Evolutionary conservation across 441 rosid species (phyloP).

Genomic region (Erodium texanum): DNA sequence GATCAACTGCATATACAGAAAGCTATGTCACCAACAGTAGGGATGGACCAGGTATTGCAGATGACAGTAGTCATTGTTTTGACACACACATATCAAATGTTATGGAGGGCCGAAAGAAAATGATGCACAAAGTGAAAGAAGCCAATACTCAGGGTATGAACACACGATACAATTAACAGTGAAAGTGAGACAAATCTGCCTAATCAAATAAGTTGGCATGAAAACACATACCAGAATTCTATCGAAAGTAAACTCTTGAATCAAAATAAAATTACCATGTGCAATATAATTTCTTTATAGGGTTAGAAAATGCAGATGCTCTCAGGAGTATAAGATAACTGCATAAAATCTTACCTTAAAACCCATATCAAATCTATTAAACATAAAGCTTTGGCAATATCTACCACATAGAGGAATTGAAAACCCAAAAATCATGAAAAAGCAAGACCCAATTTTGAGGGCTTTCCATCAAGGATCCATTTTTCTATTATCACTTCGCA

Average conservation of each 20-base stretch:
- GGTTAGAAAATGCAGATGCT: background rate
- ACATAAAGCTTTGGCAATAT: background rate
- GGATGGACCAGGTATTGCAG: background rate
- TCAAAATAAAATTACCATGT: background rate
- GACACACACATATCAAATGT: background rate
- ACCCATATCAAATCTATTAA: background rate
- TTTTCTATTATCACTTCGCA: background rate
- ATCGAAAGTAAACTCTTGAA: background rate
- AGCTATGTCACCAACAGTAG: background rate
- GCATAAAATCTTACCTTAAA: background rate
- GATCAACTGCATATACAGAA: conserved; percentile 16
- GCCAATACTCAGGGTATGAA: background rate
- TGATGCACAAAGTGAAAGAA: background rate
- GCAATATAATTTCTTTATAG: background rate
- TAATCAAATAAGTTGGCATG: background rate
- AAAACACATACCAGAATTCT: background rate
- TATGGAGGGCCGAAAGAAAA: background rate
- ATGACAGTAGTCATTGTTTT: background rate
- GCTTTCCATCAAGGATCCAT: background rate
- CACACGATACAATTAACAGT: background rate
- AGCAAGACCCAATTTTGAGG: background rate
- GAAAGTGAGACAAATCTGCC: background rate
- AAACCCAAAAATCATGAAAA: conserved; percentile 2
- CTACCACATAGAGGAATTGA: background rate
- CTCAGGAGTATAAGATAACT: background rate